These are phyloP conservation scores for Coemansia sp. DNA, from an alignment of 192 early-diverging fungal species.

Conservation along the genomic window DNA sequence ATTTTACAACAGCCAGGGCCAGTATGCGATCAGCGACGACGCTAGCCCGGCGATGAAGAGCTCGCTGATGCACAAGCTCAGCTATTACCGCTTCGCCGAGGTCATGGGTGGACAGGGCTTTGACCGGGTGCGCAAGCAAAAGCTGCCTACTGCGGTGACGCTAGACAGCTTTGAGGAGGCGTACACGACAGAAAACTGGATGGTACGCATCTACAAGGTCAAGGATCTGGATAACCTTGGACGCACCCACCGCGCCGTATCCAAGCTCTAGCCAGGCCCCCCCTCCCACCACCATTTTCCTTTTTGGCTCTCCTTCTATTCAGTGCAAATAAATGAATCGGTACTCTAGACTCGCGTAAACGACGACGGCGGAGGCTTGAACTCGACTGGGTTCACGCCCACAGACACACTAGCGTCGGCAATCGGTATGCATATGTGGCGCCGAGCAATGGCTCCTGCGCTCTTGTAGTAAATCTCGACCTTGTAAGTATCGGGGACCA, in stretches of 20 bases:
- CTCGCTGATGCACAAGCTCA: slow-evolving; percentile 96
- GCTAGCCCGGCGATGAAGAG: slow-evolving; percentile 89
- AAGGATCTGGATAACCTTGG: slow-evolving; percentile 95
- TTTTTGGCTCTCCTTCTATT: background rate
- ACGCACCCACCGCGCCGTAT: slow-evolving; percentile 48
- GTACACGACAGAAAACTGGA: slow-evolving; percentile 92
- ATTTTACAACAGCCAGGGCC: slow-evolving; percentile 86
- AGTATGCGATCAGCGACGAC: slow-evolving; percentile 89
- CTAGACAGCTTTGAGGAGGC: slow-evolving; percentile 90
- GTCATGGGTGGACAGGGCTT: slow-evolving; percentile 71
- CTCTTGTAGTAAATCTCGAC: slow-evolving; percentile 17
- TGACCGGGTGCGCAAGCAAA: slow-evolving; percentile 83
- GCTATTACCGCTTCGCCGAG: slow-evolving; percentile 92
- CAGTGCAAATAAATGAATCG: background rate
- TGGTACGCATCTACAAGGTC: slow-evolving; percentile 98
- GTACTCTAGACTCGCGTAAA: slow-evolving; percentile 23
- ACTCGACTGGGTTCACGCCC: slow-evolving; percentile 33
- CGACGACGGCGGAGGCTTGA: slow-evolving; percentile 22
- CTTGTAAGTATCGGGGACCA: slow-evolving; percentile 13
- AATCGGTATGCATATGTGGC: slow-evolving; percentile 16
- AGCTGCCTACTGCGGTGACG: slow-evolving; percentile 74
- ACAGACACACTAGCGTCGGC: background rate
- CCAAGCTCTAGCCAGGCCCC: slow-evolving; percentile 12
- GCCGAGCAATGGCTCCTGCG: background rate
- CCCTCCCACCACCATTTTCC: background rate